Evolutionary conservation across 2,329 filamentous ascomycete genomes (phyloP).

Genomic region (Dothiorella sarmentorum): DNA sequence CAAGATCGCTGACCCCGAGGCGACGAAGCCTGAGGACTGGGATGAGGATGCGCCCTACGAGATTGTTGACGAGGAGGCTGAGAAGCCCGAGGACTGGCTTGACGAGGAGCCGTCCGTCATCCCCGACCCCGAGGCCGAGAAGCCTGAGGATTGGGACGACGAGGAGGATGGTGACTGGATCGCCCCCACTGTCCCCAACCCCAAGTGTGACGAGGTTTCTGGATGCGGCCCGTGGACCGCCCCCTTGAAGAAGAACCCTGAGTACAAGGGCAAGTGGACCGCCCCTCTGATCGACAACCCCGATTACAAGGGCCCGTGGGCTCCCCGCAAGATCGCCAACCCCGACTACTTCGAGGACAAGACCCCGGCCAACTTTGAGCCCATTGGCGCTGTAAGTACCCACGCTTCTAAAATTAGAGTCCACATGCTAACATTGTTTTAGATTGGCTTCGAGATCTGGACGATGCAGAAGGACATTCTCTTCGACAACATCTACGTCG

Average conservation of each 20-base stretch:
- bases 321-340: slow-evolving; percentile 94
- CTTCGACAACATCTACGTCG: slow-evolving; percentile 99
- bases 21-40: slow-evolving; percentile 97
- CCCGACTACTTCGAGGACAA: slow-evolving; percentile 97
- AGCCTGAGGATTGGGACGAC: slow-evolving; percentile 99
- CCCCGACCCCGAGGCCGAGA: slow-evolving; percentile 89
- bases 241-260: slow-evolving; percentile 91
- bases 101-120: slow-evolving; percentile 79
- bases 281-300: slow-evolving; percentile 95
- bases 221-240: slow-evolving; percentile 91
- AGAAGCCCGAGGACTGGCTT: slow-evolving; percentile 92
- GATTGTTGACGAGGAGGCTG: slow-evolving; percentile 89
- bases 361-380: slow-evolving; percentile 92
- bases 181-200: slow-evolving; percentile 84
- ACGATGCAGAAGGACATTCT: slow-evolving; percentile 99
- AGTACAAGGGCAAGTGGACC: slow-evolving; percentile 98
- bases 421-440: slow-evolving; percentile 22
- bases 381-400: slow-evolving; percentile 85
- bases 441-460: slow-evolving; percentile 99
- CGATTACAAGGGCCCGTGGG: slow-evolving; percentile 94
- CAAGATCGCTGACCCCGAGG: slow-evolving; percentile 86
- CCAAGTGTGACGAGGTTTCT: slow-evolving; percentile 89
- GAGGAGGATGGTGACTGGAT: slow-evolving; percentile 99
- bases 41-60: slow-evolving; percentile 97
- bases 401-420: neutral